A percentile compares a stretch with the other conserved stretches of the same genome.
Evolutionary conservation across 2,329 filamentous ascomycete genomes (phyloP).

Genomic region (Pseudocercospora ulei): DNA sequence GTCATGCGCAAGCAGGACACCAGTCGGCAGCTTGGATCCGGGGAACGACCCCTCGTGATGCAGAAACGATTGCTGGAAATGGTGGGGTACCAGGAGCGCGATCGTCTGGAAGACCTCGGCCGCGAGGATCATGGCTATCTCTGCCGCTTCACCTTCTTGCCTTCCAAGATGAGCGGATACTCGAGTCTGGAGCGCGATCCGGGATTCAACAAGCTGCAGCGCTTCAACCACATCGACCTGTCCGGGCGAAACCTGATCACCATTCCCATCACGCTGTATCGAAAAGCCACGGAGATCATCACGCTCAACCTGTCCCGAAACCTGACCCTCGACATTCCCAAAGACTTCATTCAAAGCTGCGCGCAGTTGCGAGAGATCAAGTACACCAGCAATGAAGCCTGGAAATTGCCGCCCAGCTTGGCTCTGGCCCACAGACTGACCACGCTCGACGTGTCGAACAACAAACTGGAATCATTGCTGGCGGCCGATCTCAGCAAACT

Average conservation of each 20-base stretch:
- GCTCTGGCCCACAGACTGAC: conserved; percentile 71
- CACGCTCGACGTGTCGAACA: conserved; percentile 90
- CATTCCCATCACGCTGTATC: conserved; percentile 88
- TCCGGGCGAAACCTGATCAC: conserved; percentile 83
- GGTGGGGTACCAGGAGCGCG: conserved; percentile 76
- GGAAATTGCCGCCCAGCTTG: conserved; percentile 73
- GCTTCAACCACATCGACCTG: conserved; percentile 89
- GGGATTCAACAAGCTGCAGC: conserved; percentile 70
- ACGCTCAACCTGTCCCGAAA: conserved; percentile 91
- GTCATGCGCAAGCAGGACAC: conserved; percentile 89
- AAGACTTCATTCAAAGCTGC: conserved; percentile 93
- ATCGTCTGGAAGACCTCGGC: conserved; percentile 84
- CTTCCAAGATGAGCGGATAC: conserved; percentile 73
- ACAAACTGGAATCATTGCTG: conserved; percentile 76
- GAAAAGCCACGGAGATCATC: conserved; percentile 83
- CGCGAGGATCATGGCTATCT: conserved; percentile 96
- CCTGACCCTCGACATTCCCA: conserved; percentile 79
- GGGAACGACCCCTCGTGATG: conserved; percentile 76
- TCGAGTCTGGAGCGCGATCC: conserved; percentile 64
- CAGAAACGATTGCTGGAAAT: conserved; percentile 87
- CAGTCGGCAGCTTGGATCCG: conserved; percentile 65
- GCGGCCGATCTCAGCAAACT: conserved; percentile 71
- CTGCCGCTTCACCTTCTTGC: conserved; percentile 89
- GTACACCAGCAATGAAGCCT: conserved; percentile 87
- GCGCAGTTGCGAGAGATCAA: conserved; percentile 88